Conservation (phyloP, 257 asterid genomes). For the Haberlea rhodopensis region DNA sequence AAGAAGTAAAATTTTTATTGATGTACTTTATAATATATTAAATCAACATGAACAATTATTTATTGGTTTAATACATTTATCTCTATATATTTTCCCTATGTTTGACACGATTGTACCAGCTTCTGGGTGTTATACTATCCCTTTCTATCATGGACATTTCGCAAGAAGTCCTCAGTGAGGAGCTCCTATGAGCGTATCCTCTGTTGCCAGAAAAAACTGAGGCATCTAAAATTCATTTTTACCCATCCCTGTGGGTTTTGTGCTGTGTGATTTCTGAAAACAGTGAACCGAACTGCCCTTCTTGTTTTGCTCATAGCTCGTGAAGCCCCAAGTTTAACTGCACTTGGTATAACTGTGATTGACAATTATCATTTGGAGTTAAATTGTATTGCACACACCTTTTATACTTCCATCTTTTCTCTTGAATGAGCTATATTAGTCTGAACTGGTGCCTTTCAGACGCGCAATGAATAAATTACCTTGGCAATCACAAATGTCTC, state of each 20-base stretch:
- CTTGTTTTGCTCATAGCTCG: neutral
- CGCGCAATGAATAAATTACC: no score
- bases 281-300: neutral
- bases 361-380: neutral
- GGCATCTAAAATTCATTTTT: neutral
- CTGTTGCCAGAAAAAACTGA: neutral
- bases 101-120: neutral
- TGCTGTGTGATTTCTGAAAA: neutral
- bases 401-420: neutral
- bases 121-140: no score
- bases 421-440: neutral
- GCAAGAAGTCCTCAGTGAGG: neutral
- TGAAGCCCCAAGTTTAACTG: neutral
- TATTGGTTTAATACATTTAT: neutral
- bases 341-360: neutral
- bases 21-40: slow-evolving; percentile 13
- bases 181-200: neutral
- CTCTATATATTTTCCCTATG: neutral
- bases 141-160: neutral
- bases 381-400: neutral
- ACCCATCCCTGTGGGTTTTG: neutral
- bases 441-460: neutral
- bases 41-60: neutral
- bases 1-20: slow-evolving; percentile 1
- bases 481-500: no score